phyloP scores from a whole-genome alignment of 2,329 filamentous ascomycete species.

The Neofusicoccum kwambonambiense region DNA sequence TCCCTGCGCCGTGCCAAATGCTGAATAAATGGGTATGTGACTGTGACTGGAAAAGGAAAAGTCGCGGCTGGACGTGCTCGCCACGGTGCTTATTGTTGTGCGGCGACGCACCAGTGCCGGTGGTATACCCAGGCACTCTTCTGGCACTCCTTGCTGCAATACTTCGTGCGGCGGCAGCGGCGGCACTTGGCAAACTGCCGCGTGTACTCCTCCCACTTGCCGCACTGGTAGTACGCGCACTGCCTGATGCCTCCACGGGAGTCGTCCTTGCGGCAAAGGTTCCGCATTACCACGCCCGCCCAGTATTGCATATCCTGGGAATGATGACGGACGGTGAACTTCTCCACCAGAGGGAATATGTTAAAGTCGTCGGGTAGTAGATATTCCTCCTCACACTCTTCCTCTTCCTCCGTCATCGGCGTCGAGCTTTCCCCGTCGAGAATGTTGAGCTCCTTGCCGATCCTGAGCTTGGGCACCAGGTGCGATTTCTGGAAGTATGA shows the following conservation, averaged over 20 bases:
- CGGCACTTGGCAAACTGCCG: constrained; percentile 98
- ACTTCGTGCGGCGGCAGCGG: constrained; percentile 92
- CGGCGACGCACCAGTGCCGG: constrained; percentile 92
- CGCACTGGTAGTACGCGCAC: constrained; percentile 96
- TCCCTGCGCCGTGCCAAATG: constrained; percentile 43
- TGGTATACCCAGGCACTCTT: constrained; percentile 99
- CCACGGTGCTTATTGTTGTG: constrained; percentile 43
- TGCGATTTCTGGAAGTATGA: constrained; percentile 96
- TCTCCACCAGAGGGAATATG: constrained; percentile 96
- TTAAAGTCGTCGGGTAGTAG: constrained; percentile 92
- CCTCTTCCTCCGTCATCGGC: constrained; percentile 48
- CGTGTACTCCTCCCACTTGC: constrained; percentile 96
- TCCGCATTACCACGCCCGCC: constrained; percentile 98
- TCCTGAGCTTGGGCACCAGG: constrained; percentile 85
- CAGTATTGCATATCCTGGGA: constrained; percentile 99
- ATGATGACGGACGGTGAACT: constrained; percentile 94
- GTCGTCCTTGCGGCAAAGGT: constrained; percentile 97
- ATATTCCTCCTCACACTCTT: constrained; percentile 80
- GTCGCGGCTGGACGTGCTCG: neutral
- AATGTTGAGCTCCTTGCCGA: constrained; percentile 73
- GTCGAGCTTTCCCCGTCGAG: constrained; percentile 65
- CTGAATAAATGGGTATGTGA: constrained; percentile 32
- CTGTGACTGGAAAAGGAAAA: constrained; percentile 17
- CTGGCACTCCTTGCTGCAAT: constrained; percentile 99
- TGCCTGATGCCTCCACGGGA: constrained; percentile 90